Evolutionary conservation across 2,329 filamentous ascomycete species (phyloP), one percentile per base, ranked within the genome.

Genomic region (Hypoxylon sp.): DNA sequence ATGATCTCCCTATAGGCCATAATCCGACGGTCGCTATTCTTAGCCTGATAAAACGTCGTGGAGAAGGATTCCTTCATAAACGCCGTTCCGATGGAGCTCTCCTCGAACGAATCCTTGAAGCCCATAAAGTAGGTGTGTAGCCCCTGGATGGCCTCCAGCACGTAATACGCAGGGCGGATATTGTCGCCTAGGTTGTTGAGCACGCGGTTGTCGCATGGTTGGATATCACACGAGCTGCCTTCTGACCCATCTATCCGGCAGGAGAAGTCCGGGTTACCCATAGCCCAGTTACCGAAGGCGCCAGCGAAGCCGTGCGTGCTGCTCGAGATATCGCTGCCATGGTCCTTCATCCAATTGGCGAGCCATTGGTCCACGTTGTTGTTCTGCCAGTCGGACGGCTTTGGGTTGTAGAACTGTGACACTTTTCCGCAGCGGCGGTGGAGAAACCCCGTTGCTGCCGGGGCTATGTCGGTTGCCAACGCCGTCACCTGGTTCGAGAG

Each of bases 181-280:
- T 62, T 51, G 43, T 32, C 32, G 32, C 59, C 51, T 3, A 34
- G 52, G 51, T 27, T 27, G 19, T 62, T 62, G 2, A 62, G 14
- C 19, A 62, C 59, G 19, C 52, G 51, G 34, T 56, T 62, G 45
- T 62, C 59, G 25, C 59, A 62, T 8, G 23, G 14, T 7, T 56
- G 51, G 3, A 56, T 11, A 8, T 56, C 45, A 32, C 51, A 62
- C n/a, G 52, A 45, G 27, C 45, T 56, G 27, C 43, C 23, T 34
- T 34, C 30, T 21, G 51, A 61, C 1, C 59, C 51, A 25, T 62
- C 59, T 51, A 56, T 50, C 2, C 45, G 52, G 34, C 51, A 62
- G 0, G 52, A 51, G 51, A 51, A 62, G 51, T 62, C 52, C 6
- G 52, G 59, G 34, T 56, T 51, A 16, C 59, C 51, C 8, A 51